phyloP scores from a whole-genome alignment of 140 eudicot species.

The Oenanthe javanica region DNA sequence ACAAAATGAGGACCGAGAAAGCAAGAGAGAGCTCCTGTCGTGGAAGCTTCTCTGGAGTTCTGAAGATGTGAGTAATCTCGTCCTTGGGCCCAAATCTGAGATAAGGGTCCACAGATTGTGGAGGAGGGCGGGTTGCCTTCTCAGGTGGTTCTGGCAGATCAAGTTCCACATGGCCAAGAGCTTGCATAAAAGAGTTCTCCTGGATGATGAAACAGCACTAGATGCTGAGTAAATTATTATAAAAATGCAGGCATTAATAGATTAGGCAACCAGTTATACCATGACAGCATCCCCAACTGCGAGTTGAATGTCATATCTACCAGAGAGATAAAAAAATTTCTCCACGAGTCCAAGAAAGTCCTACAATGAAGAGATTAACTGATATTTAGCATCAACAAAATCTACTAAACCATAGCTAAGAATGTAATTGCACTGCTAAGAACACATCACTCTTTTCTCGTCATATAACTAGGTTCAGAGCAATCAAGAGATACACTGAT shows the following conservation, averaged over 20 bases:
- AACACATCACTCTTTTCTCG: not conserved
- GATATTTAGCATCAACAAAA: not conserved
- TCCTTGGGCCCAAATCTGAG: slow-evolving; percentile 74
- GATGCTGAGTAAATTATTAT: slow-evolving; percentile 4
- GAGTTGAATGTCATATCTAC: slow-evolving; percentile 73
- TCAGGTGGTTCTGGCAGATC: slow-evolving; percentile 87
- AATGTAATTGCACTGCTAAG: not conserved
- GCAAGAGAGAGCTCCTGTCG: slow-evolving; percentile 67
- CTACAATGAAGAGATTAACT: slow-evolving; percentile 36
- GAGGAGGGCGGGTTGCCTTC: slow-evolving; percentile 83
- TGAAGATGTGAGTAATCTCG: slow-evolving; percentile 77
- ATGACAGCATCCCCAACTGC: slow-evolving; percentile 84
- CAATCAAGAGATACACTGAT: slow-evolving; percentile 1
- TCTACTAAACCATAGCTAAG: not conserved
- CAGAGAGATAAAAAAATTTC: slow-evolving; percentile 79
- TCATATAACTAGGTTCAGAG: not conserved
- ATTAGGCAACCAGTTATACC: slow-evolving; percentile 36
- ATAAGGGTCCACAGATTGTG: slow-evolving; percentile 48
- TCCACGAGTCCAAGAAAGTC: slow-evolving; percentile 97
- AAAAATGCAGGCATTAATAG: not conserved
- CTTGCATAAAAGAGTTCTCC: slow-evolving; percentile 84
- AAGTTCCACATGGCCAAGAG: slow-evolving; percentile 63
- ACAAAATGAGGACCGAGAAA: slow-evolving; percentile 66
- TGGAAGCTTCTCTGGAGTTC: slow-evolving; percentile 93
- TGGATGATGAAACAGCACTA: slow-evolving; percentile 20